phyloP scores from a whole-genome alignment of 2,329 filamentous ascomycete genomes.

The Emergomyces pasteurianus region DNA sequence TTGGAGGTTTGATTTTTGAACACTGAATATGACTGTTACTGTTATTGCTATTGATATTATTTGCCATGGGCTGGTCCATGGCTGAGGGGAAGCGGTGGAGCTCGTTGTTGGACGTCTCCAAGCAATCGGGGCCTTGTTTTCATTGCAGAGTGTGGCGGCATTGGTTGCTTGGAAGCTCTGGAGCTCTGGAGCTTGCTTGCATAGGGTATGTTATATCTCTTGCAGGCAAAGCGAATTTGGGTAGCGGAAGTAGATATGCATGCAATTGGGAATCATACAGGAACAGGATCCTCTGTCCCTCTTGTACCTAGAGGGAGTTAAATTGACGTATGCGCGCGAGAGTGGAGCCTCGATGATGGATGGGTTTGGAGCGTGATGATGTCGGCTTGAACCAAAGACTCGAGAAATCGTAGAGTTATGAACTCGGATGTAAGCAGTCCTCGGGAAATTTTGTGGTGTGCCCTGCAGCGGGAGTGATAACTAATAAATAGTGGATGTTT shows the following conservation, averaged over 20 bases:
- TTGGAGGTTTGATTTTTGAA: conserved; percentile 24
- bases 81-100: conserved; percentile 4
- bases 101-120: conserved; percentile 19
- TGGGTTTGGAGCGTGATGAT: background rate
- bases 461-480: background rate
- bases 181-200: background rate
- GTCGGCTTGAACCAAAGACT: background rate
- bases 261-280: background rate
- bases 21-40: conserved; percentile 13
- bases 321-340: background rate
- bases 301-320: background rate
- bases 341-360: background rate
- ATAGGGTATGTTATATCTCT: background rate
- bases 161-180: conserved; percentile 11
- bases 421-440: background rate
- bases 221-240: background rate
- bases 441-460: background rate
- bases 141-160: conserved; percentile 20
- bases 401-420: background rate
- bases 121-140: conserved; percentile 13
- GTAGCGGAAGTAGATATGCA: background rate
- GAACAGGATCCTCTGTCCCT: background rate
- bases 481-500: background rate
- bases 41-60: conserved; percentile 12
- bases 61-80: conserved; percentile 25